Percentiles rank a stretch among this genome's conserved stretches.
phyloP scores from a whole-genome alignment of 441 rosid species.

The Adansonia rubrostipa region DNA sequence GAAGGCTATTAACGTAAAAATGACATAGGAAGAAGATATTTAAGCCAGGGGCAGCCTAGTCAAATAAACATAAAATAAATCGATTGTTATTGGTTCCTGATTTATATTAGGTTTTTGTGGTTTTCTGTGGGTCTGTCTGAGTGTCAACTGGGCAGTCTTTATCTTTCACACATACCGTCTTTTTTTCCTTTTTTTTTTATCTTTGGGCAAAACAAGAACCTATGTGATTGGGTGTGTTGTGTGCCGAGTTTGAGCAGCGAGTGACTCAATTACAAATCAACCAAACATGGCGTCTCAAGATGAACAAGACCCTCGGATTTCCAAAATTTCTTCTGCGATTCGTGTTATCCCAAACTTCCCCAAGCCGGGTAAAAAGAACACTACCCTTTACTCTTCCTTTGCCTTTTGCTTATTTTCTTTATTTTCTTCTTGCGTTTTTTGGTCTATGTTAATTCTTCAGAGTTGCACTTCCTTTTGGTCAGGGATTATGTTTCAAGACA shows the following conservation, averaged over 20 bases:
- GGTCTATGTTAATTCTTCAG: constrained; percentile 16
- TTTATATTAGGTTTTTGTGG: background rate
- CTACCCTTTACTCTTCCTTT: background rate
- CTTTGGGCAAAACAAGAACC: background rate
- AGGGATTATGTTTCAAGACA: constrained; percentile 95
- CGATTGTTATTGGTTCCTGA: background rate
- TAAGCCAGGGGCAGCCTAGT: constrained; percentile 22
- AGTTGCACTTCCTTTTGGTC: constrained; percentile 17
- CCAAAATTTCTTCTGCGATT: constrained; percentile 69
- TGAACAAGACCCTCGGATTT: constrained; percentile 64
- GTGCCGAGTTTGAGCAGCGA: constrained; percentile 25
- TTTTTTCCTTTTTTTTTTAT: background rate
- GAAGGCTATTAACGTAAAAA: constrained; percentile 11
- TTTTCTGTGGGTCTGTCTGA: background rate
- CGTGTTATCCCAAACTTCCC: constrained; percentile 94
- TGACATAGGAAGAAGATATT: background rate
- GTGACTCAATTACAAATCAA: constrained; percentile 28
- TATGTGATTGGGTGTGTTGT: background rate
- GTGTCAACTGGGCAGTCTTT: background rate
- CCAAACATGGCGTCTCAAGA: constrained; percentile 58
- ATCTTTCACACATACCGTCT: background rate
- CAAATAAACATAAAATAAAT: background rate
- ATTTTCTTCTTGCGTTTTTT: background rate
- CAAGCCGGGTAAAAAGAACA: constrained; percentile 58
- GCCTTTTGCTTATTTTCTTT: background rate